Evolutionary conservation across 164 flowering plant genomes (phyloP).

Genomic region (Vitis amurensis): DNA sequence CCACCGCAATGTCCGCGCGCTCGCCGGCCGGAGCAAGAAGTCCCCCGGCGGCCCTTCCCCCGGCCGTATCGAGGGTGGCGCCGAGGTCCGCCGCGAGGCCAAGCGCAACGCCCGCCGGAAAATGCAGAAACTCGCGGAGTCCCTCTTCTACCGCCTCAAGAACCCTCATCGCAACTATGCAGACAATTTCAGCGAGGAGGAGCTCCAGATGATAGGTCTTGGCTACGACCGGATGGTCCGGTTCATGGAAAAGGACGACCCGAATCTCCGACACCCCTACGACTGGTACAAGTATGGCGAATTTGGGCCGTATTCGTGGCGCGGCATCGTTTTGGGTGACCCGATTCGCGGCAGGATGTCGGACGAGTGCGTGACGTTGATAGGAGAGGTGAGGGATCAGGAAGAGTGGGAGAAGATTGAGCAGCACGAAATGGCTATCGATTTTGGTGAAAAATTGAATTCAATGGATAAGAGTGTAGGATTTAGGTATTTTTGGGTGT

Average conservation of each 20-base stretch:
- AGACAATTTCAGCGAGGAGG: slow-evolving; percentile 74
- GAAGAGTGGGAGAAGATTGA: slow-evolving; percentile 97
- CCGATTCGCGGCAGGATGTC: slow-evolving; percentile 71
- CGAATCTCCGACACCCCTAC: slow-evolving; percentile 73
- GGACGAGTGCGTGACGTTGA: slow-evolving; percentile 68
- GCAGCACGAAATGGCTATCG: slow-evolving; percentile 65
- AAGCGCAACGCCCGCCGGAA: slow-evolving; percentile 55
- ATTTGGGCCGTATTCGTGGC: slow-evolving; percentile 91
- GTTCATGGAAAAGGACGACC: slow-evolving; percentile 90
- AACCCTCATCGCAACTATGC: slow-evolving; percentile 70
- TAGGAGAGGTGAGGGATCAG: slow-evolving; percentile 60
- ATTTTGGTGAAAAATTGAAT: slow-evolving; percentile 48
- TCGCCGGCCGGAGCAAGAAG: slow-evolving; percentile 84
- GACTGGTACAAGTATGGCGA: slow-evolving; percentile 98
- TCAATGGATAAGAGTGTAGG: slow-evolving; percentile 51
- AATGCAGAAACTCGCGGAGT: slow-evolving; percentile 61
- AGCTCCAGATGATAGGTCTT: slow-evolving; percentile 78
- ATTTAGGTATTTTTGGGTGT: slow-evolving; percentile 78
- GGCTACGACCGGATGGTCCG: slow-evolving; percentile 92
- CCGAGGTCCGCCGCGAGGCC: slow-evolving; percentile 59
- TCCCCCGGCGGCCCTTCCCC: slow-evolving; percentile 50
- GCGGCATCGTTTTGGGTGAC: slow-evolving; percentile 84
- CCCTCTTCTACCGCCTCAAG: slow-evolving; percentile 72
- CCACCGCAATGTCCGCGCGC: slow-evolving; percentile 32
- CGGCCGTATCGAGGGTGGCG: slow-evolving; percentile 64